phyloP scores from a whole-genome alignment of 148 eudicot genomes.

The Chenopodium berlandieri region DNA sequence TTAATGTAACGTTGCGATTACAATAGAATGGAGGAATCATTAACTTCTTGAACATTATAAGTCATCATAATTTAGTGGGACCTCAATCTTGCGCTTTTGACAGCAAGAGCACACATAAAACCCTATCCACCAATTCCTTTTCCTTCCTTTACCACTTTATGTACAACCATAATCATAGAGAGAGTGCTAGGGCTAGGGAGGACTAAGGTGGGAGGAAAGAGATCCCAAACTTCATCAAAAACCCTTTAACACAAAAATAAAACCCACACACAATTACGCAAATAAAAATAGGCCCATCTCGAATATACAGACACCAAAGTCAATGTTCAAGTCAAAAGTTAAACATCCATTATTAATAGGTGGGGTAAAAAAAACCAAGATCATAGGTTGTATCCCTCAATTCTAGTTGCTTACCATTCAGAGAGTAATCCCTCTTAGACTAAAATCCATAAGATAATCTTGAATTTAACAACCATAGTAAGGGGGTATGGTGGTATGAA shows the following conservation, averaged over 20 bases:
- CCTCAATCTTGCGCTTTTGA: no score
- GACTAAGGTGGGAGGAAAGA: neutral
- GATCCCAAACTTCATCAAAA: neutral
- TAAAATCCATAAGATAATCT: neutral
- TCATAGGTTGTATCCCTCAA: neutral
- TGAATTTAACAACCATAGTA: neutral
- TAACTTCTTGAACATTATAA: no score
- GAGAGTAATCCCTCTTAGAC: neutral
- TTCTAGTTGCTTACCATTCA: neutral
- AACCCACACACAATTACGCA: neutral
- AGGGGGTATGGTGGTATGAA: no score
- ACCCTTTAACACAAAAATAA: neutral
- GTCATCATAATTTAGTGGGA: no score
- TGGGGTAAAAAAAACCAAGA: neutral
- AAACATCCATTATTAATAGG: neutral
- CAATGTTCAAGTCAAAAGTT: neutral
- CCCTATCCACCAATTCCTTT: neutral
- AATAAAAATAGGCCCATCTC: neutral
- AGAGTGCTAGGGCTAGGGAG: neutral
- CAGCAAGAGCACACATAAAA: no score
- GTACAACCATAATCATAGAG: neutral
- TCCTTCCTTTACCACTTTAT: neutral
- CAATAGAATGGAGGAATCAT: no score
- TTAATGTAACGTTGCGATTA: no score
- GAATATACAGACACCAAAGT: neutral